Conservation (phyloP, 2,329 filamentous ascomycete genomes). For the Hyphodiscus sp. region DNA sequence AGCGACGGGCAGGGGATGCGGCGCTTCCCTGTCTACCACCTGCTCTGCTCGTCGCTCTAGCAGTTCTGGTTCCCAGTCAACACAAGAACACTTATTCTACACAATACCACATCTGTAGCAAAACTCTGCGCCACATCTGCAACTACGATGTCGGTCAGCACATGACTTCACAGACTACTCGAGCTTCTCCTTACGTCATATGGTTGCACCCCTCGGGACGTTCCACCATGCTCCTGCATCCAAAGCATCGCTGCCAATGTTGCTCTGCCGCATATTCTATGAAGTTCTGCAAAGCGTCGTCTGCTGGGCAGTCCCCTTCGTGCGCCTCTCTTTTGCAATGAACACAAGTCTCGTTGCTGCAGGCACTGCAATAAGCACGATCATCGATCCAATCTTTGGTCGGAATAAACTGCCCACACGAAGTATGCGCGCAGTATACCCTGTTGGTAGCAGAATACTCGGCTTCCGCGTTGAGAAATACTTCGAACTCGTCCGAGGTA, state of each 20-base stretch:
- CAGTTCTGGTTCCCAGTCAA: slow-evolving; percentile 33
- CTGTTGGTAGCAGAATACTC: slow-evolving; percentile 43
- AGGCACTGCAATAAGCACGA: slow-evolving; percentile 37
- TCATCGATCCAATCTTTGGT: slow-evolving; percentile 27
- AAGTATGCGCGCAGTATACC: slow-evolving; percentile 42
- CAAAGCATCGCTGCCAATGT: slow-evolving; percentile 46
- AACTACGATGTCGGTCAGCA: no score
- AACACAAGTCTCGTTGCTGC: slow-evolving; percentile 39
- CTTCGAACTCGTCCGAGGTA: slow-evolving; percentile 24
- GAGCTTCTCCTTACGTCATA: no score
- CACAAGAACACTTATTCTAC: slow-evolving; percentile 38
- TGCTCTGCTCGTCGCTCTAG: slow-evolving; percentile 30
- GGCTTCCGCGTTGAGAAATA: slow-evolving; percentile 39
- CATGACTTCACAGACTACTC: no score
- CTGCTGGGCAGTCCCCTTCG: slow-evolving; percentile 40
- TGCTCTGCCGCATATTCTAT: slow-evolving; percentile 35
- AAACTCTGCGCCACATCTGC: slow-evolving; percentile 41
- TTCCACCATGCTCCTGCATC: slow-evolving; percentile 43
- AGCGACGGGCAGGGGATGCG: background rate
- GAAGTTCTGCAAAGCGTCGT: slow-evolving; percentile 35
- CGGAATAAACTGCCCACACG: slow-evolving; percentile 43
- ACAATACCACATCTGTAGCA: slow-evolving; percentile 40
- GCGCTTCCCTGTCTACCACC: slow-evolving; percentile 24
- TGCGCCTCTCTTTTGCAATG: slow-evolving; percentile 45
- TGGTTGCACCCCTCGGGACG: slow-evolving; percentile 46